phyloP scores from a whole-genome alignment of 202 grass and related monocot species.

The Panicum virgatum region DNA sequence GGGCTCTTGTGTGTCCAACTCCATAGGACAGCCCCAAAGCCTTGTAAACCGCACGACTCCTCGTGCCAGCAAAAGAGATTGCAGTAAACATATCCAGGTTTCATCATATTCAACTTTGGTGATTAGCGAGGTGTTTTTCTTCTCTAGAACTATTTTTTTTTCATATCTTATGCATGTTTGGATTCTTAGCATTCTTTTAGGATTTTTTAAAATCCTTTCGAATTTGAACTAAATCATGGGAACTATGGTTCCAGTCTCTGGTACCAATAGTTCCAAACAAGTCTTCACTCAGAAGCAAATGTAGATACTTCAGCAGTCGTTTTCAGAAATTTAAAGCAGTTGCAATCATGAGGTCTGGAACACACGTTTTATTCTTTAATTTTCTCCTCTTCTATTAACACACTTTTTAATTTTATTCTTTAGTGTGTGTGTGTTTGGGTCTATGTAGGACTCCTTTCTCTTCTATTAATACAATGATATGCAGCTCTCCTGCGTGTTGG shows the following conservation, averaged over 20 bases:
- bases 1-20: neutral
- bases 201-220: neutral
- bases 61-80: neutral
- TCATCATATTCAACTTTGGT: neutral
- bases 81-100: neutral
- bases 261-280: neutral
- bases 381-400: too few species aligned
- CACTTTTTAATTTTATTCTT: too few species aligned
- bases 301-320: neutral
- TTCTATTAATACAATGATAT: too few species aligned
- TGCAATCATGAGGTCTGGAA: neutral
- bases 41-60: slow-evolving; percentile 32
- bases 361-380: neutral
- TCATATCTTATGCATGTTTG: neutral
- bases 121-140: neutral
- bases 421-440: too few species aligned
- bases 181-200: neutral
- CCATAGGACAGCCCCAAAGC: neutral
- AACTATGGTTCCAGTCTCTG: neutral
- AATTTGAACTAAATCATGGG: neutral
- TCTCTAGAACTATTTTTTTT: too few species aligned
- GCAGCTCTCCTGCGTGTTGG: too few species aligned
- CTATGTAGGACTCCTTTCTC: too few species aligned
- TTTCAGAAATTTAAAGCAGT: neutral
- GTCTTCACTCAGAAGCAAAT: neutral